Evolutionary conservation across 2,329 filamentous ascomycete genomes (phyloP).

Genomic region (Parastagonospora nodorum): DNA sequence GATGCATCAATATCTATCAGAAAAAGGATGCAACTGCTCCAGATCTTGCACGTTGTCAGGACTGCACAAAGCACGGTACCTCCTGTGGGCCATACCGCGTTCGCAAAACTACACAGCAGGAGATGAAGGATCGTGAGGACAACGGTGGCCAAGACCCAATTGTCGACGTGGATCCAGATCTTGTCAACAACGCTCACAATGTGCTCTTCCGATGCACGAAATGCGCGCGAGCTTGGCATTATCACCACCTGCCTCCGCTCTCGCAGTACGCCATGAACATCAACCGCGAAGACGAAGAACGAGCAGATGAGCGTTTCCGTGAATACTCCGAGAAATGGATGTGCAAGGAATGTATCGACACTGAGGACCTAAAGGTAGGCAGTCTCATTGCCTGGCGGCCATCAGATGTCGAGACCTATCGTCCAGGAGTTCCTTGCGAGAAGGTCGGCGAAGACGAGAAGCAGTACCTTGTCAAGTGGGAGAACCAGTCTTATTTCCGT

Average conservation of each 20-base stretch:
- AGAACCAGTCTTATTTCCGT: slow-evolving; percentile 76
- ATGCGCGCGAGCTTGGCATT: slow-evolving; percentile 82
- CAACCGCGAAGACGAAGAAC: slow-evolving; percentile 52
- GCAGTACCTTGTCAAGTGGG: slow-evolving; percentile 93
- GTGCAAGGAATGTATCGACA: slow-evolving; percentile 76
- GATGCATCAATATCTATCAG: slow-evolving; percentile 72
- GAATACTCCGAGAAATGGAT: slow-evolving; percentile 78
- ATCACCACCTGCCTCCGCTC: slow-evolving; percentile 73
- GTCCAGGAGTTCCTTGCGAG: slow-evolving; percentile 57
- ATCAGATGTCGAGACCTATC: slow-evolving; percentile 61
- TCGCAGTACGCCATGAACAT: slow-evolving; percentile 51
- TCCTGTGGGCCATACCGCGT: slow-evolving; percentile 77
- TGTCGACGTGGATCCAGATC: slow-evolving; percentile 62
- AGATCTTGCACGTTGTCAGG: slow-evolving; percentile 71
- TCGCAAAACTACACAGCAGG: slow-evolving; percentile 75
- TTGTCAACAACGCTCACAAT: slow-evolving; percentile 76
- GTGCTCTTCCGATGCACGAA: slow-evolving; percentile 81
- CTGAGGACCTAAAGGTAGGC: slow-evolving; percentile 67
- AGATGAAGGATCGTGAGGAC: slow-evolving; percentile 79
- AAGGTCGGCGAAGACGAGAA: slow-evolving; percentile 75
- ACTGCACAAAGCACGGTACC: slow-evolving; percentile 67
- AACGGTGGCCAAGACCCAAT: slow-evolving; percentile 81
- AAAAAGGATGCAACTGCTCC: slow-evolving; percentile 74
- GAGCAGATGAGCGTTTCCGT: slow-evolving; percentile 66
- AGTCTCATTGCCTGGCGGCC: slow-evolving; percentile 90